Evolutionary conservation across 2,329 filamentous ascomycete genomes (phyloP), one percentile per base, ranked within the genome.

Genomic region (Pseudogymnoascus sp.): DNA sequence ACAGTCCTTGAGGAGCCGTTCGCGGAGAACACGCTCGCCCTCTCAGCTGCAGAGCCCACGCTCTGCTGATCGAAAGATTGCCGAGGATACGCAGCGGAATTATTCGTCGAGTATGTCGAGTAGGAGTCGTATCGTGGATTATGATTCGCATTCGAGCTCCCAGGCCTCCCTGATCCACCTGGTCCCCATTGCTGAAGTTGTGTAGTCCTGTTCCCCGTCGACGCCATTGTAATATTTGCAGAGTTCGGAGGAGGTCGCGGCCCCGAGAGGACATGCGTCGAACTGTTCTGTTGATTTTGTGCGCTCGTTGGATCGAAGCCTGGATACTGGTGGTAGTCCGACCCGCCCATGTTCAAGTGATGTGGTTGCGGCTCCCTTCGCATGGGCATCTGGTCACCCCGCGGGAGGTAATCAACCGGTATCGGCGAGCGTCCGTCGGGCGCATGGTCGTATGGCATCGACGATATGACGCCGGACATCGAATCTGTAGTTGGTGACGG

Each of bases 311-410:
- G 78, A 68, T 89, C 87, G 73, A 89, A 86, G 61, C 83, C 83
- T 43, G 92, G 91, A 74, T 97, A 96, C 72, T 96, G 93, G 77
- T 96, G 91, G 73, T 87, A 96, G 75, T 97, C 93, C 69, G 79
- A 79, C 59, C 85, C 85, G 68, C 81, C 82, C 77, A 91, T 93
- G 75, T 91, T 93, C 62, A 96, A 78, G 71, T 96, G 91, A 75
- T 95, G 90, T 31, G 92, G 90, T 64, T 90, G 81, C 64, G 89
- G 89, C 63, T 95, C 89, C 73, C 86, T 86, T 68, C 86, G 83
- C 63, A 80, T 76, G 22, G 84, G 80, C 69, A 81, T 75, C 72
- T 89, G 85, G 66, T 90, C 87, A 63, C 82, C 77, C 72, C 85
- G 84, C 60, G 89, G 87, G 46, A 91, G 79, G 72, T 89, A 90